Evolutionary conservation across 78 protist species (phyloP).

Genomic region (Planoprotostelium fungivorum): DNA sequence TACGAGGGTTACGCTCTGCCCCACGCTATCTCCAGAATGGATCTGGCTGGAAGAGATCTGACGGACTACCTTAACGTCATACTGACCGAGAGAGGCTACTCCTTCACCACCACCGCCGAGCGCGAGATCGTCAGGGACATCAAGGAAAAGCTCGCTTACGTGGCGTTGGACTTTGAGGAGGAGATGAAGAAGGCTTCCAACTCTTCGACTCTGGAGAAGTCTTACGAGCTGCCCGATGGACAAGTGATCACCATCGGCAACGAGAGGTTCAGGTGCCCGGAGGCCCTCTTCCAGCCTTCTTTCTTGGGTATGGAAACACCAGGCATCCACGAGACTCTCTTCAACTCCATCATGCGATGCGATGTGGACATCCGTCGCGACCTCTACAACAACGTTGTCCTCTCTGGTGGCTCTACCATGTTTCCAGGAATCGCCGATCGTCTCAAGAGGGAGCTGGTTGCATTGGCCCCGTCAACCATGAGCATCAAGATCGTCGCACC

Average conservation of each 20-base stretch:
- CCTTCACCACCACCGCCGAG: too few relatives aligned
- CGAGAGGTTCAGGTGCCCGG: constrained; percentile 92
- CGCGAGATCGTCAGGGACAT: too few relatives aligned
- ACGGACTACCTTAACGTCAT: constrained; percentile 86
- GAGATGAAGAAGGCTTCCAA: constrained; percentile 79
- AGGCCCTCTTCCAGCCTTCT: constrained; percentile 91
- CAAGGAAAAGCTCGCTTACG: too few relatives aligned
- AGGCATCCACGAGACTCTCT: constrained; percentile 86
- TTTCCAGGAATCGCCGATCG: constrained; percentile 86
- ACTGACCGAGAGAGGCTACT: constrained; percentile 90
- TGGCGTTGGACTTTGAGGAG: too few relatives aligned
- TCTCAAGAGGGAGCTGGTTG: constrained; percentile 60
- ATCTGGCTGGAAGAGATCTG: constrained; percentile 91
- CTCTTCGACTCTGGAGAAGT: constrained; percentile 62
- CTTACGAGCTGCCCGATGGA: constrained; percentile 88
- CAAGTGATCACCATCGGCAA: too few relatives aligned
- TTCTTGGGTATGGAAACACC: constrained; percentile 80
- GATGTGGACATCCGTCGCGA: constrained; percentile 91
- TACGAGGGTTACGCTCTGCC: too few relatives aligned
- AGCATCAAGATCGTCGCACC: constrained; percentile 90
- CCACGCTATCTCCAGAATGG: constrained; percentile 81
- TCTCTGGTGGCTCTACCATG: constrained; percentile 95
- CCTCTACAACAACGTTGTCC: constrained; percentile 86
- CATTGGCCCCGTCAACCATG: constrained; percentile 85
- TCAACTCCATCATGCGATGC: constrained; percentile 84